phyloP scores from a whole-genome alignment of 129 eudicot species.

The Helichrysum umbraculigerum region DNA sequence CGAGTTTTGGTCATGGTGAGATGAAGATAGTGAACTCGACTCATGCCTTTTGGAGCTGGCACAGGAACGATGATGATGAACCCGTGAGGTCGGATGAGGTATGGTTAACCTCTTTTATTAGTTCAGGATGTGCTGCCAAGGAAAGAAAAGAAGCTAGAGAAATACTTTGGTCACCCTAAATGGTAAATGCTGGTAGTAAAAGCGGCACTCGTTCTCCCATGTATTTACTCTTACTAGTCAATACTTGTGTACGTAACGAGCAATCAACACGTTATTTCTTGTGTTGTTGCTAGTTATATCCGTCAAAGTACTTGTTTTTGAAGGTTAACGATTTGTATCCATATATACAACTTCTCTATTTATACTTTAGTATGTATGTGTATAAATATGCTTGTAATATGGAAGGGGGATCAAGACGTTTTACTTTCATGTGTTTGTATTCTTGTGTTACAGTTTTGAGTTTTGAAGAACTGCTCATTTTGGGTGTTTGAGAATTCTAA shows the following conservation, averaged over 20 bases:
- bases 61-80: slow-evolving; percentile 94
- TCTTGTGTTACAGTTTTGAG: not conserved
- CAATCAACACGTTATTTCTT: slow-evolving; percentile 4
- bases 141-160: slow-evolving; percentile 42
- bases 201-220: slow-evolving; percentile 3
- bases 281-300: slow-evolving; percentile 12
- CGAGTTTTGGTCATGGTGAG: slow-evolving; percentile 98
- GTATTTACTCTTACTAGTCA: slow-evolving; percentile 14
- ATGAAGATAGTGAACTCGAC: slow-evolving; percentile 67
- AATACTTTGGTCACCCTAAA: slow-evolving; percentile 48
- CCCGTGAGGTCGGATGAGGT: slow-evolving; percentile 86
- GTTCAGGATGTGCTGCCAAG: slow-evolving; percentile 55
- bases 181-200: not conserved
- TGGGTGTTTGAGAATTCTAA: not conserved
- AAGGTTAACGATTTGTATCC: not conserved
- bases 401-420: not conserved
- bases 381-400: not conserved
- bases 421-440: too few relatives aligned
- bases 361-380: not conserved
- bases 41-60: slow-evolving; percentile 98
- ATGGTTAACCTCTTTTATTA: slow-evolving; percentile 72
- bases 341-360: not conserved
- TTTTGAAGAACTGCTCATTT: not conserved
- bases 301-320: not conserved
- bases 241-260: not conserved